Evolutionary conservation across 257 asterid species (phyloP), one percentile per base, ranked within the genome.

Genomic region (Solanum microdontum): DNA sequence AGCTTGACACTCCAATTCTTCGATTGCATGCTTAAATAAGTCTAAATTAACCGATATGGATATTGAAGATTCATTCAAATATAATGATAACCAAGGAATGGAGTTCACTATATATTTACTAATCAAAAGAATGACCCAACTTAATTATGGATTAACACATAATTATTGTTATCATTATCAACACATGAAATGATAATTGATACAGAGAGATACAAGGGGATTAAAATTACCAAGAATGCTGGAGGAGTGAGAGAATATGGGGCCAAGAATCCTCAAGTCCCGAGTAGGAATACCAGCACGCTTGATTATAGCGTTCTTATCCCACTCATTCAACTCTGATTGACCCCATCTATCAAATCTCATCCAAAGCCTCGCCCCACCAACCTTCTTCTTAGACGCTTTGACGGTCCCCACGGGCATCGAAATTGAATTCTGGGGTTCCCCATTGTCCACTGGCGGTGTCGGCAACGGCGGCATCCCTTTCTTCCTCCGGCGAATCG

Each of bases 231-330:
- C 99, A 28, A 97, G 97, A 75, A 97, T 97, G 89, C 95, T 92
- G 88, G 99, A 96, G 87, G 99, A 97, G 87, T 93, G 97, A 88
- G 98, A 94, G 94, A 96, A 97, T n/a, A 97, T 92, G 62, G 99
- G 99, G 14, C 99, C 98, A 45, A 97, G 96, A 73, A 97, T 97
- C 88, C 99, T 92, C 89, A 97, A 94, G 90, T 97, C 99, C 91
- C 99, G 92, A 83, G 98, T 90, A 76, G 99, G 99, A 58, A 97
- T 91, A 2, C 93, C 93, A 64, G 93, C 98, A 73, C 99, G 97
- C 91, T 93, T 93, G 86, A 95, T 92, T 37, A 97, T 95, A 1
- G 92, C 90, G 87, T 87, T 91, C 90, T 96, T 97, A 69, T 97
- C 99, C 90, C 99, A 96, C 88, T 97, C 99, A 84, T 95, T 95